phyloP scores from a whole-genome alignment of 2,329 filamentous ascomycete genomes.

The Diaporthe capsici region DNA sequence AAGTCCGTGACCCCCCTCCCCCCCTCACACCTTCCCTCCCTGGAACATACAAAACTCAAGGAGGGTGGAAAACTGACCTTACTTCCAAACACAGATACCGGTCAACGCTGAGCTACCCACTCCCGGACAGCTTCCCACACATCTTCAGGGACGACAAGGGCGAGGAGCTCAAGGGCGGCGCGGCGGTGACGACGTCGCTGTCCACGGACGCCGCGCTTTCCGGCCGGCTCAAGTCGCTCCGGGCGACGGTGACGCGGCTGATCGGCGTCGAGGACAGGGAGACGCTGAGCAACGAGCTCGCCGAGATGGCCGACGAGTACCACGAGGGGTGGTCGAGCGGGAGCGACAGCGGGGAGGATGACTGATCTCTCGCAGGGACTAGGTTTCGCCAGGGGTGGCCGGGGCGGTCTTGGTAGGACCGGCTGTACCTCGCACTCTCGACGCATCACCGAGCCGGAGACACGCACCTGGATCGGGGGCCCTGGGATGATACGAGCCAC shows the following conservation, averaged over 20 bases:
- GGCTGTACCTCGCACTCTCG: not conserved
- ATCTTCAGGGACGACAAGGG: slow-evolving; percentile 71
- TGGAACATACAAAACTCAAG: too few relatives aligned
- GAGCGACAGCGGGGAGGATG: slow-evolving; percentile 78
- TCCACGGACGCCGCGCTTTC: slow-evolving; percentile 83
- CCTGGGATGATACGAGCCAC: not conserved
- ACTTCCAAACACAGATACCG: slow-evolving; percentile 59
- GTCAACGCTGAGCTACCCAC: slow-evolving; percentile 75
- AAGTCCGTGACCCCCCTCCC: not conserved
- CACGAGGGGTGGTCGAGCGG: slow-evolving; percentile 89
- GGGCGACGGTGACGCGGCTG: slow-evolving; percentile 73
- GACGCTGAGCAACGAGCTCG: slow-evolving; percentile 82
- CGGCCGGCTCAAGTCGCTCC: slow-evolving; percentile 75
- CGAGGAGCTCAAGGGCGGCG: slow-evolving; percentile 52
- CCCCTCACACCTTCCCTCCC: not conserved
- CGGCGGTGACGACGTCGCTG: slow-evolving; percentile 72
- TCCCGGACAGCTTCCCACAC: slow-evolving; percentile 86
- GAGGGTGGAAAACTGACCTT: slow-evolving; percentile 40
- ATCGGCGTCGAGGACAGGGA: slow-evolving; percentile 86
- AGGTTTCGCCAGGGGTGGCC: not conserved
- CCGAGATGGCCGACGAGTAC: slow-evolving; percentile 89
- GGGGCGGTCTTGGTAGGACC: not conserved
- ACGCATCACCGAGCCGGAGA: too few relatives aligned
- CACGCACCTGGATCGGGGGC: not conserved
- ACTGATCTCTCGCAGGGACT: slow-evolving; percentile 45